These are phyloP conservation scores for Pythium rhizo-oryzae DNA, from an alignment of 352 stramenopile genomes.

Conservation along the genomic window DNA sequence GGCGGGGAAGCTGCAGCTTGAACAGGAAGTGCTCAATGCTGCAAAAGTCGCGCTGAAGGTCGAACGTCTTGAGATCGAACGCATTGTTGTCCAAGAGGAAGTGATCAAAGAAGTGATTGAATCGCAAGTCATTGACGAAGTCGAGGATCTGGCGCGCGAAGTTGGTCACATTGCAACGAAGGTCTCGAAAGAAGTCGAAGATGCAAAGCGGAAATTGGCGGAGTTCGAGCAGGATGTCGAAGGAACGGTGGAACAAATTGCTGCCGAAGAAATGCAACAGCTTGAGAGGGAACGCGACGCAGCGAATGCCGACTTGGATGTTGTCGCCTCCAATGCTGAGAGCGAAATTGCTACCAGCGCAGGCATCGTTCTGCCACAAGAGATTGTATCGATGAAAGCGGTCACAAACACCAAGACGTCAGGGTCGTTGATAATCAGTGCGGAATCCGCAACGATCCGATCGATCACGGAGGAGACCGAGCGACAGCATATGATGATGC, in stretches of 20 bases:
- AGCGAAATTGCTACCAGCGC: constrained; percentile 7
- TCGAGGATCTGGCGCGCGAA: not conserved
- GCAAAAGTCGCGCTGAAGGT: constrained; percentile 1
- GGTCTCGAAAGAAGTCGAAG: not conserved
- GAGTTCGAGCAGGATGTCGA: not conserved
- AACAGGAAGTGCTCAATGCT: constrained; percentile 11
- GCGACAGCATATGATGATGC: constrained; percentile 12
- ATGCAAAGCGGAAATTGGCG: not conserved
- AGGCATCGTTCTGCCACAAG: not conserved
- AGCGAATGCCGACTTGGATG: not conserved
- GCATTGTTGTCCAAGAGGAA: constrained; percentile 13
- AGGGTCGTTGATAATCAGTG: not conserved
- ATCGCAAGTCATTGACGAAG: constrained; percentile 1
- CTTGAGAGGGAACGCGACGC: not conserved
- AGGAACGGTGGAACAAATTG: not conserved
- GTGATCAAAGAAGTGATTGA: constrained; percentile 15
- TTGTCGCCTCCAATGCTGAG: constrained; percentile 1
- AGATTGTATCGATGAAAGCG: not conserved
- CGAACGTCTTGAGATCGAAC: constrained; percentile 12
- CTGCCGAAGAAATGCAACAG: constrained; percentile 1
- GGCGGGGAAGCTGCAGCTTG: constrained; percentile 9
- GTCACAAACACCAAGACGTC: not conserved
- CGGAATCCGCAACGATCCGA: not conserved
- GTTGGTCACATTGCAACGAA: not conserved
- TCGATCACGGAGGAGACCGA: constrained; percentile 21